Evolutionary conservation across 305 asterid species (phyloP).

Genomic region (Striga hermonthica): DNA sequence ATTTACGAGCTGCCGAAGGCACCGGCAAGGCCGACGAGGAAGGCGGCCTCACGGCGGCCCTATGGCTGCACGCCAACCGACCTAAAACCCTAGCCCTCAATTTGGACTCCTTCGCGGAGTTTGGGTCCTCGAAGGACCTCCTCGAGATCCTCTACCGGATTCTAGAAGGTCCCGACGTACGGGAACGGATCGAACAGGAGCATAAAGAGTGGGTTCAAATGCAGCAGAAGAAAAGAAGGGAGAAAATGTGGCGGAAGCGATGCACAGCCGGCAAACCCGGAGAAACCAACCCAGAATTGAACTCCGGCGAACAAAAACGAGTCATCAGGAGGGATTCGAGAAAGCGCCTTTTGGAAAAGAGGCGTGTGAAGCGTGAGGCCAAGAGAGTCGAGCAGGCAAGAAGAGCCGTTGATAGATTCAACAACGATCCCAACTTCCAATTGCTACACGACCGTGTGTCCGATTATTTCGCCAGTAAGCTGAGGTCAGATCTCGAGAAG

Average conservation of each 20-base stretch:
- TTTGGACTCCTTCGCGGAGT: conserved; percentile 34
- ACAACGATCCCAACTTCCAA: conserved; percentile 36
- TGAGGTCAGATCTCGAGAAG: conserved; percentile 38
- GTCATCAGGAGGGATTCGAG: not conserved
- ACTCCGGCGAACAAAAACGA: not conserved
- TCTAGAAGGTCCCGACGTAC: conserved; percentile 37
- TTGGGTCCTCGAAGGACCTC: conserved; percentile 47
- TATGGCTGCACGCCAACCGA: conserved; percentile 29
- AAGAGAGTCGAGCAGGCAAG: conserved; percentile 28
- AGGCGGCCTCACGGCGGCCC: not conserved
- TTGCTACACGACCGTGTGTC: conserved; percentile 42
- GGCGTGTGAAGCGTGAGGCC: not conserved
- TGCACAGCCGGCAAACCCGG: too few relatives aligned
- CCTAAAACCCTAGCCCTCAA: conserved; percentile 46
- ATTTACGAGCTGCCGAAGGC: not conserved
- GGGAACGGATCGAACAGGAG: conserved; percentile 7
- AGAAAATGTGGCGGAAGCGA: too few relatives aligned
- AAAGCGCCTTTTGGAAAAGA: not conserved
- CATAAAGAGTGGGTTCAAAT: too few relatives aligned
- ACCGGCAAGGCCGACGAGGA: conserved; percentile 7
- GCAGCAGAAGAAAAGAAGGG: too few relatives aligned
- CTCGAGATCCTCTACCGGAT: conserved; percentile 1
- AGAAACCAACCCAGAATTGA: too few relatives aligned
- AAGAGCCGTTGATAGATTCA: conserved; percentile 39
- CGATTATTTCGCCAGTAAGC: conserved; percentile 31